Conservation (phyloP, 805 yeast genomes). For the Nakazawaea ambrosiae region DNA sequence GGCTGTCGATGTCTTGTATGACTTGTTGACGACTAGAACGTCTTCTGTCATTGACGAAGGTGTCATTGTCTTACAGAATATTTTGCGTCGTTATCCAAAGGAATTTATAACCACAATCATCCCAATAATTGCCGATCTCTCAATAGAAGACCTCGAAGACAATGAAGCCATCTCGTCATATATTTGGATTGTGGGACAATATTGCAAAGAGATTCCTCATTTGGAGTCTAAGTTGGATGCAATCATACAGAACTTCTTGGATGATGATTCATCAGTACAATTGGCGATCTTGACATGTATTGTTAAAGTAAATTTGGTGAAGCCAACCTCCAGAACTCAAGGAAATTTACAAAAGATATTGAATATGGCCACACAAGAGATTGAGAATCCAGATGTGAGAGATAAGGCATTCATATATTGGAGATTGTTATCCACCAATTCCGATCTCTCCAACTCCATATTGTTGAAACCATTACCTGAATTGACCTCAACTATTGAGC, state of each 20-base stretch:
- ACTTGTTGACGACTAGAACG: slow-evolving; percentile 54
- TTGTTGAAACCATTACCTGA: slow-evolving; percentile 61
- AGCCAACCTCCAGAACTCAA: slow-evolving; percentile 27
- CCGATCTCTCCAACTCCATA: slow-evolving; percentile 40
- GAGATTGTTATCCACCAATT: slow-evolving; percentile 56
- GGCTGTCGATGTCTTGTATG: slow-evolving; percentile 54
- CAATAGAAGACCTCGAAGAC: slow-evolving; percentile 37
- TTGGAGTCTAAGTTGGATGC: slow-evolving; percentile 37
- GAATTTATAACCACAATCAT: slow-evolving; percentile 42
- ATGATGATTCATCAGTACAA: slow-evolving; percentile 56
- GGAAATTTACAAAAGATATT: slow-evolving; percentile 49
- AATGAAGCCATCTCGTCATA: slow-evolving; percentile 50
- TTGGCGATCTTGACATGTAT: slow-evolving; percentile 51
- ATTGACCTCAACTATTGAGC: slow-evolving; percentile 64
- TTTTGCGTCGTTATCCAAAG: slow-evolving; percentile 60
- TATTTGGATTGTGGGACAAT: slow-evolving; percentile 70
- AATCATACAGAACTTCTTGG: slow-evolving; percentile 46
- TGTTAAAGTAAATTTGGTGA: slow-evolving; percentile 43
- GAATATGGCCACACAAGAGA: slow-evolving; percentile 54
- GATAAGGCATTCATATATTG: slow-evolving; percentile 77
- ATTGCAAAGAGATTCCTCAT: slow-evolving; percentile 51
- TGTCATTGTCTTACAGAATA: slow-evolving; percentile 53
- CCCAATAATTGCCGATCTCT: slow-evolving; percentile 43
- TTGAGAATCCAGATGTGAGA: slow-evolving; percentile 71
- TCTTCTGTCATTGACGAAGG: slow-evolving; percentile 57